phyloP scores from a whole-genome alignment of 140 eudicot genomes.

The Stevia rebaudiana region DNA sequence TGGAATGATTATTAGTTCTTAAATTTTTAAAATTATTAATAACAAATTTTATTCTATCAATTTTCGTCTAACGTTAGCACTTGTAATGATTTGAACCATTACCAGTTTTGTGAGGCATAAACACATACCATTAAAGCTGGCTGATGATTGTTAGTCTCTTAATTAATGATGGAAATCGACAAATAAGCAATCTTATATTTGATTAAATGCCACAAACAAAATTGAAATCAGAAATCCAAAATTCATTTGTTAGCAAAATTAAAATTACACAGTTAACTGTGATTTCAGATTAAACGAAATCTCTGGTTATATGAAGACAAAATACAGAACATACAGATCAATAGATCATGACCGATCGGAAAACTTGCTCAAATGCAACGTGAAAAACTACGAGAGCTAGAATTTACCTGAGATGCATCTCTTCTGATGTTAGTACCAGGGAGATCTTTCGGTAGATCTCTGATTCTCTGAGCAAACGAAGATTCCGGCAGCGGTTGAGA shows the following conservation, averaged over 20 bases:
- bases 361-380: too few species aligned
- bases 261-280: neutral
- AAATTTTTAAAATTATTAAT: too few species aligned
- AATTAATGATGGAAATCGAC: too few species aligned
- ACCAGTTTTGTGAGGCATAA: too few species aligned
- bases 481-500: slow-evolving; percentile 50
- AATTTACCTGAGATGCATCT: slow-evolving; percentile 71
- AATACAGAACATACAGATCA: neutral
- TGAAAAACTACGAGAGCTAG: slow-evolving; percentile 11
- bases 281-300: neutral
- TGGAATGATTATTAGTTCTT: too few species aligned
- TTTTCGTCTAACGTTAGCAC: too few species aligned
- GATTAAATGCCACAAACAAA: neutral
- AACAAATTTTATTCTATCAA: too few species aligned
- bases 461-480: slow-evolving; percentile 58
- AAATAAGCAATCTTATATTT: neutral
- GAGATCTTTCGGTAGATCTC: slow-evolving; percentile 68
- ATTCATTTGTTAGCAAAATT: neutral
- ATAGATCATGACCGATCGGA: too few species aligned
- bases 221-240: neutral
- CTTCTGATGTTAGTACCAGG: slow-evolving; percentile 68
- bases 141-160: too few species aligned
- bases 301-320: neutral
- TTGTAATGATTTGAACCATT: too few species aligned
- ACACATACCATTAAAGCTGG: too few species aligned